phyloP scores from a whole-genome alignment of 1,284 basidiomycete genomes.

The Rhodotorula sp. region DNA sequence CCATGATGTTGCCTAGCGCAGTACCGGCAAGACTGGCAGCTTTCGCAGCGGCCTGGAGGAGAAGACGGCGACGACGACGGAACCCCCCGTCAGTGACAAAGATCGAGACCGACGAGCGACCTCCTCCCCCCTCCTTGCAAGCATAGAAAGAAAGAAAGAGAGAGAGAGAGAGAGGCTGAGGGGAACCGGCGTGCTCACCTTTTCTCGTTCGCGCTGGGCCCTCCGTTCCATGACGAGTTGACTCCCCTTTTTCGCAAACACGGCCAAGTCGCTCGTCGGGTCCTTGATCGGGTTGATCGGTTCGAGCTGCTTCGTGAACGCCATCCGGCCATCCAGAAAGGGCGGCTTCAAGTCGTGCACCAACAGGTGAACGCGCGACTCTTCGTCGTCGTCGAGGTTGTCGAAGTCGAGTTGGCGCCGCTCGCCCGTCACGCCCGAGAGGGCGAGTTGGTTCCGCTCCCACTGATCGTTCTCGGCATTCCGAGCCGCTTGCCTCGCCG shows the following conservation, averaged over 20 bases:
- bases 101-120: too few species aligned
- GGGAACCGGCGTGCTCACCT: constrained; percentile 50
- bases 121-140: too few species aligned
- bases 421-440: constrained; percentile 82
- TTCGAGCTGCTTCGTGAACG: constrained; percentile 95
- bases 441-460: constrained; percentile 97
- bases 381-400: constrained; percentile 81
- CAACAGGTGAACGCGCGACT: constrained; percentile 93
- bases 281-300: constrained; percentile 97
- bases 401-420: constrained; percentile 77
- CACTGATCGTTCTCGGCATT: constrained; percentile 97
- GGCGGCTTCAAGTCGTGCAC: constrained; percentile 97
- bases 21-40: constrained; percentile 90
- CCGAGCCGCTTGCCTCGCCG: constrained; percentile 90
- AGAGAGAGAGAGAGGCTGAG: too few species aligned
- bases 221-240: constrained; percentile 89
- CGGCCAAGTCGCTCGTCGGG: constrained; percentile 87
- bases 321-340: constrained; percentile 92
- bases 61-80: not conserved
- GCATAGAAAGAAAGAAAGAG: too few species aligned
- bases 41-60: constrained; percentile 74
- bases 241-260: constrained; percentile 94
- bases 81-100: not conserved
- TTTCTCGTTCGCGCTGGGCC: constrained; percentile 91
- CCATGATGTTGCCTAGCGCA: constrained; percentile 92